phyloP scores from a whole-genome alignment of 179 eudicot species.

The Silene coronaria region DNA sequence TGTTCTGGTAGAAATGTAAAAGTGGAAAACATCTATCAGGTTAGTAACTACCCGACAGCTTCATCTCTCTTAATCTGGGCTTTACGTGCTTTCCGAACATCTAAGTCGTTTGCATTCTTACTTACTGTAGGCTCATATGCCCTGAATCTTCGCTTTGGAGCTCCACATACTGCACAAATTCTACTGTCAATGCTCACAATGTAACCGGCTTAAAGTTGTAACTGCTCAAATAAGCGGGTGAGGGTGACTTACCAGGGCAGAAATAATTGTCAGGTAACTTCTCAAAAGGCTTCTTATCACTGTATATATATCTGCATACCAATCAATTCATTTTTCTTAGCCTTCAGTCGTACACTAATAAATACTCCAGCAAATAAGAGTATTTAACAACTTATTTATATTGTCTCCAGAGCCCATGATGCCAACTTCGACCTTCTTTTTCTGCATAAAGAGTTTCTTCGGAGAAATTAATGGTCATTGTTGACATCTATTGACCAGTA shows the following conservation, averaged over 20 bases:
- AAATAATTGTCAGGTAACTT: constrained; percentile 75
- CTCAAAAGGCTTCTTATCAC: constrained; percentile 81
- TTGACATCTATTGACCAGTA: too few relatives aligned
- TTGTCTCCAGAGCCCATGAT: too few relatives aligned
- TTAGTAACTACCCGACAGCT: constrained; percentile 62
- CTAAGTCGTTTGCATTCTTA: constrained; percentile 60
- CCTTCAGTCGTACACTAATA: too few relatives aligned
- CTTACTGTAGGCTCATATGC: constrained; percentile 54
- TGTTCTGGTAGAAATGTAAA: neutral
- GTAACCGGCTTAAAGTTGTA: neutral
- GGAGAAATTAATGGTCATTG: too few relatives aligned
- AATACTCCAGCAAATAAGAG: too few relatives aligned
- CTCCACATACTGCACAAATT: constrained; percentile 73
- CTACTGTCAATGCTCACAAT: neutral
- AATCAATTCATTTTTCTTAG: constrained; percentile 1
- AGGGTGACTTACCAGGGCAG: constrained; percentile 68
- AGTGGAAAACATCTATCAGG: neutral
- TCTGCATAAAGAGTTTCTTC: too few relatives aligned
- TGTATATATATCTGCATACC: constrained; percentile 77
- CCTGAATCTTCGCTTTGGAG: constrained; percentile 91
- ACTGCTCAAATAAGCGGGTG: neutral
- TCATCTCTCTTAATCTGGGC: constrained; percentile 68
- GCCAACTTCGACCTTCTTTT: too few relatives aligned
- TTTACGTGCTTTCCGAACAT: constrained; percentile 75
- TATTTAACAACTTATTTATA: too few relatives aligned